Evolutionary conservation across 1,139 yeast genomes (phyloP), one percentile per base, ranked within the genome.

Genomic region (Blastobotrys persicus): DNA sequence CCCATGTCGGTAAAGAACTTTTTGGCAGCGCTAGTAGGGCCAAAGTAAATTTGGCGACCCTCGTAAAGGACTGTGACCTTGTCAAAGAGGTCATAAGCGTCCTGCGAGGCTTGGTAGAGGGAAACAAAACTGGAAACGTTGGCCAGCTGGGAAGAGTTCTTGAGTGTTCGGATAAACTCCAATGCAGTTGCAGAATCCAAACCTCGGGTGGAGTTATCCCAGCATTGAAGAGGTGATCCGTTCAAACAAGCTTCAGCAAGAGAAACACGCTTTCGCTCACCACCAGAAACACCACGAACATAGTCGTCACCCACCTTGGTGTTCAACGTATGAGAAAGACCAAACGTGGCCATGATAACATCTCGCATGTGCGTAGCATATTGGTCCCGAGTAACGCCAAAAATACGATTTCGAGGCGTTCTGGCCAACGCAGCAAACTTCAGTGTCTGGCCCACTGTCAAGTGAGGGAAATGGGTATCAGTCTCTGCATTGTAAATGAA

Each of bases 191-290:
- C 85, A 18, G 88, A 77, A 65, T 83, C 89, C 52, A 83, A 72
- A 61, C 89, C 89, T 67, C 89, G 76, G 3, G 89, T 83, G 26
- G 88, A 81, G 65, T 83, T 83, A 68, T 83, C 89, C 81, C 86
- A 83, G 66, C 86, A 81, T 62, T 81, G 85, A 46, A 83, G 67
- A 43, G 80, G 74, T 7, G 85, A 80, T 28, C 83, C 80, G 46
- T 81, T 73, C n/a, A 81, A 71, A 37, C 81, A 70, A 2, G 79
- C 82, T 63, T 83, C 88, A 20, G 87, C 87, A 59, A 85, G 82
- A 3, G 91, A 83, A 19, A 85, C 92, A 68, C 94, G 81, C 68
- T 85, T 85, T 59, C 92, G 76, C 69, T 85, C 92, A 70, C 94
- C 94, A 60, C 94, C 94, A 42, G 91, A 83, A 32, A 85, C 87